Evolutionary conservation across 176 grass and related monocot genomes (phyloP).

Genomic region (Dactylis glomerata): DNA sequence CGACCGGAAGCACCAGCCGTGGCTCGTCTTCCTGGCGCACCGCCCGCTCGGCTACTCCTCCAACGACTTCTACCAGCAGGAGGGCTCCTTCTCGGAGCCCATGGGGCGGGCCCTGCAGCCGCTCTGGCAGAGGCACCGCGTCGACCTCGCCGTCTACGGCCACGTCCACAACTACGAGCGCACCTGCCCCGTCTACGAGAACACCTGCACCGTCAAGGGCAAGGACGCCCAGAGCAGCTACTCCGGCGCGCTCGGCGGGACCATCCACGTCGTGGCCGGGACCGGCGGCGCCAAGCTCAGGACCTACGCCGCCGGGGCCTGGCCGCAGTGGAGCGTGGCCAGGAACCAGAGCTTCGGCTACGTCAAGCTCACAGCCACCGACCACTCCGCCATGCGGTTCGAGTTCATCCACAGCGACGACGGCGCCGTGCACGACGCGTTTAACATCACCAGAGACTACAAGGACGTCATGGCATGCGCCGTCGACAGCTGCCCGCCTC

Average conservation of each 20-base stretch:
- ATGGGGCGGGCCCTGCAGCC: conserved; percentile 61
- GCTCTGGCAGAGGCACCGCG: conserved; percentile 81
- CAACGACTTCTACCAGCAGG: conserved; percentile 42
- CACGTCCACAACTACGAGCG: conserved; percentile 93
- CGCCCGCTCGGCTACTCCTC: conserved; percentile 85
- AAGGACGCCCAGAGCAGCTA: conserved; percentile 34
- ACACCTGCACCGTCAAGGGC: conserved; percentile 45
- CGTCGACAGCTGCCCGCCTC: conserved; percentile 51
- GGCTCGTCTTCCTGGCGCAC: conserved; percentile 79
- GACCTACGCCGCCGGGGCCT: conserved; percentile 28
- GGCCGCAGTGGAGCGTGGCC: conserved; percentile 57
- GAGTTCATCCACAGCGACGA: conserved; percentile 82
- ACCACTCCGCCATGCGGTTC: conserved; percentile 50
- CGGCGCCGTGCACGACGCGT: conserved; percentile 58
- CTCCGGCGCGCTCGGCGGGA: conserved; percentile 41
- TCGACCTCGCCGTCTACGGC: conserved; percentile 78
- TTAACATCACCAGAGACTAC: conserved; percentile 66
- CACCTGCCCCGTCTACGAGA: conserved; percentile 75
- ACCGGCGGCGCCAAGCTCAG: conserved; percentile 48
- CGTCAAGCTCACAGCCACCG: conserved; percentile 71
- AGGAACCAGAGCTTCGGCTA: conserved; percentile 59
- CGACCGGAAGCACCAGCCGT: conserved; percentile 74
- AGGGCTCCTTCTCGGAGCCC: conserved; percentile 65
- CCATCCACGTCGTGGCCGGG: conserved; percentile 63
- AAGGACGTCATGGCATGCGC: conserved; percentile 53